These are phyloP conservation scores for Stachybotrys elegans DNA, from an alignment of 2,329 filamentous ascomycete genomes.

Conservation along the genomic window DNA sequence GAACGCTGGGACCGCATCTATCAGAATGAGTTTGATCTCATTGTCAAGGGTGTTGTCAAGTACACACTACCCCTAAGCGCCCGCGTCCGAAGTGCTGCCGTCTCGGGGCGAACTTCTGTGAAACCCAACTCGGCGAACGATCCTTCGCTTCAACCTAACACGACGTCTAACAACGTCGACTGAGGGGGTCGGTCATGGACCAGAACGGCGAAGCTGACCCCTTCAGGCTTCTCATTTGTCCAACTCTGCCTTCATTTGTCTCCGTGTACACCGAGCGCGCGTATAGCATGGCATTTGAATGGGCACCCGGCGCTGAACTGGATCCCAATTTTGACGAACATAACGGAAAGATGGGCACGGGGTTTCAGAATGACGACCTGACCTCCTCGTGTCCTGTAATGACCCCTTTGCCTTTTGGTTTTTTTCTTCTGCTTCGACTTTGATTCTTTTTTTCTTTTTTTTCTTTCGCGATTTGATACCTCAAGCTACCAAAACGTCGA, in stretches of 20 bases:
- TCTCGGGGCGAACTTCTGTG: constrained; percentile 54
- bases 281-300: constrained; percentile 28
- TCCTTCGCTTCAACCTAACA: constrained; percentile 66
- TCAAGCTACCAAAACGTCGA: not conserved
- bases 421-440: too few species aligned
- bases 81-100: constrained; percentile 52
- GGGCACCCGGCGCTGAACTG: constrained; percentile 29
- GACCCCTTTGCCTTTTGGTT: too few species aligned
- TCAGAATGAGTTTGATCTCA: constrained; percentile 87
- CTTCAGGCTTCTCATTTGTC: constrained; percentile 17
- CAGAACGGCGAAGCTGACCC: not conserved
- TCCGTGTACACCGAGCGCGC: constrained; percentile 29
- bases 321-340: too few species aligned
- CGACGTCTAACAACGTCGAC: constrained; percentile 44
- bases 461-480: constrained; percentile 7
- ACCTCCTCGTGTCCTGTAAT: too few species aligned
- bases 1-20: constrained; percentile 88
- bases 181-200: constrained; percentile 12
- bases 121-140: constrained; percentile 59
- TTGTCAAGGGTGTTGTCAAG: constrained; percentile 84
- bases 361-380: too few species aligned
- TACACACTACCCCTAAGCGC: constrained; percentile 66
- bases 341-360: too few species aligned
- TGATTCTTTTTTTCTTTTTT: too few species aligned
- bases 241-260: constrained; percentile 13